A percentile compares a stretch with the other conserved stretches of the same genome.
Conservation (phyloP, 805 yeast species). For the Pichia californica region DNA sequence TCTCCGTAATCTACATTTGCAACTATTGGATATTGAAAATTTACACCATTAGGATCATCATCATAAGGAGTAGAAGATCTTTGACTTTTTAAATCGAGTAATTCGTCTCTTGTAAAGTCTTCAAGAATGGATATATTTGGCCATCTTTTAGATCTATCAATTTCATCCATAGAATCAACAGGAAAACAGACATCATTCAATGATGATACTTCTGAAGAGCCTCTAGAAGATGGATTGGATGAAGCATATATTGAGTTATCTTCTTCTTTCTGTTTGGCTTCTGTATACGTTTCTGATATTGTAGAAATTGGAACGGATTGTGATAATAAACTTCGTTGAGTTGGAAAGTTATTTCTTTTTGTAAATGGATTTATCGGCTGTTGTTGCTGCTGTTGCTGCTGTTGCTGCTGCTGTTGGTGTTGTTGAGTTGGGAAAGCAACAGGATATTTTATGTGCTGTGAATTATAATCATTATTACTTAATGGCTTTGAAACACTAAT, state of each 20-base stretch:
- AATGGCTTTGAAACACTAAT: too few relatives aligned
- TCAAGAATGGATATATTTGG: conserved; percentile 75
- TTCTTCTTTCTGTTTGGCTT: conserved; percentile 2
- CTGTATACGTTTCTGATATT: not conserved
- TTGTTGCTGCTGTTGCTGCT: not conserved
- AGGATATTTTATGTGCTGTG: not conserved
- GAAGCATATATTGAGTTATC: conserved; percentile 26
- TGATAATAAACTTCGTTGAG: conserved; percentile 4
- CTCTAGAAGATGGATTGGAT: conserved; percentile 61
- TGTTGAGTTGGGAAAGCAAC: not conserved
- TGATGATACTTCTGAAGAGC: conserved; percentile 62
- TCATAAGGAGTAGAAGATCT: conserved; percentile 10
- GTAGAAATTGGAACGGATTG: conserved; percentile 7
- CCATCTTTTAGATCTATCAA: conserved; percentile 44
- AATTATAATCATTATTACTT: not conserved
- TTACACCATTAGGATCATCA: conserved; percentile 23
- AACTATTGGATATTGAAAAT: conserved; percentile 34
- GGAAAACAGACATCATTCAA: conserved; percentile 92
- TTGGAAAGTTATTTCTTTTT: not conserved
- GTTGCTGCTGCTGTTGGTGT: not conserved
- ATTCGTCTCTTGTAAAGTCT: conserved; percentile 72
- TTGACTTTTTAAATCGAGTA: conserved; percentile 28
- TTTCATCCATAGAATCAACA: conserved; percentile 43
- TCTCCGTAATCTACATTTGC: conserved; percentile 26
- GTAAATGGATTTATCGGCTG: not conserved